Evolutionary conservation across 345 rosid species (phyloP).

Genomic region (Barbarea vulgaris): DNA sequence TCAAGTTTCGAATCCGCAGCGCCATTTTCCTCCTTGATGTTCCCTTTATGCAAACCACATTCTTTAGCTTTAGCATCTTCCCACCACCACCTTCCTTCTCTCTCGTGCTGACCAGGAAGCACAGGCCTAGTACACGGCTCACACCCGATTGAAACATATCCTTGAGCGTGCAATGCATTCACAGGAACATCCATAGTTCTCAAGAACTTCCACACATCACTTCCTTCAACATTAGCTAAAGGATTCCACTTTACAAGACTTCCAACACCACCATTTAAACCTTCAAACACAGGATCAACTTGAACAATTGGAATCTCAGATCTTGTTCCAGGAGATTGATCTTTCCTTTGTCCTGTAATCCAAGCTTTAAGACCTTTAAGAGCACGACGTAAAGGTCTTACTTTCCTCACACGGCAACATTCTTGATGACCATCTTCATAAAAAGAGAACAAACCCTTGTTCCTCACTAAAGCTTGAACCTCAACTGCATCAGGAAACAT

Average conservation of each 20-base stretch:
- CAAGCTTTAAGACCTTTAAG: conserved; percentile 90
- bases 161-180: conserved; percentile 71
- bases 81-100: conserved; percentile 99
- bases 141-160: conserved; percentile 91
- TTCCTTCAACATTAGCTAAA: conserved; percentile 74
- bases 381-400: conserved; percentile 88
- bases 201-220: conserved; percentile 79
- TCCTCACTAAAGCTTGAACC: conserved; percentile 88
- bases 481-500: conserved; percentile 97
- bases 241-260: conserved; percentile 99
- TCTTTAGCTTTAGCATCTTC: conserved; percentile 98
- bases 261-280: conserved; percentile 80
- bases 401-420: conserved; percentile 97
- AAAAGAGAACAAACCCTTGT: conserved; percentile 89
- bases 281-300: conserved; percentile 91
- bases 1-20: conserved; percentile 40
- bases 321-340: conserved; percentile 84
- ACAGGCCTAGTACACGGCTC: conserved; percentile 97
- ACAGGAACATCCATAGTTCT: conserved; percentile 87
- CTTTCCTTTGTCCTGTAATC: conserved; percentile 97
- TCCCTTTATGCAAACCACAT: conserved; percentile 94
- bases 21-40: conserved; percentile 59
- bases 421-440: conserved; percentile 97
- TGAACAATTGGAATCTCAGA: conserved; percentile 88
- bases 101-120: conserved; percentile 96